Conservation (phyloP, 2,329 filamentous ascomycete species). For the Emmonsia crescens region DNA sequence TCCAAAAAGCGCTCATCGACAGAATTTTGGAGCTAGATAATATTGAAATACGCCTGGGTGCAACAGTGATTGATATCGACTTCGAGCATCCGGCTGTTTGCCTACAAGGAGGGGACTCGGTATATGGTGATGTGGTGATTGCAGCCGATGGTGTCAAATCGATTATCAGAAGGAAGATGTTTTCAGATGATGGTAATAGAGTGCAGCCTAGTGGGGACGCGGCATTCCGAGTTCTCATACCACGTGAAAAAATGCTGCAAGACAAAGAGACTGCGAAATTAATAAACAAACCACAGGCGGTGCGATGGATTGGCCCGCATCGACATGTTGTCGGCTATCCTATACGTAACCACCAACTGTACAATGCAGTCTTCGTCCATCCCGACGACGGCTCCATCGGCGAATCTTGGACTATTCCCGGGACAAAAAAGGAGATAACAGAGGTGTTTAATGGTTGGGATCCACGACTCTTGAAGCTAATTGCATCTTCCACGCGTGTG, state of each 20-base stretch:
- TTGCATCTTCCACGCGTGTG: slow-evolving; percentile 54
- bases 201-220: slow-evolving; percentile 35
- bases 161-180: slow-evolving; percentile 31
- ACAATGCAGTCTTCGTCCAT: slow-evolving; percentile 55
- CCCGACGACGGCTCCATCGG: slow-evolving; percentile 50
- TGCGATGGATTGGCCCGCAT: slow-evolving; percentile 55
- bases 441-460: slow-evolving; percentile 50
- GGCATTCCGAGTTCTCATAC: slow-evolving; percentile 46
- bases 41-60: slow-evolving; percentile 23
- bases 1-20: slow-evolving; percentile 19
- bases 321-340: slow-evolving; percentile 59
- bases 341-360: slow-evolving; percentile 51
- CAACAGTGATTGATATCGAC: slow-evolving; percentile 16
- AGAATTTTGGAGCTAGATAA: slow-evolving; percentile 23
- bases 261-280: slow-evolving; percentile 45
- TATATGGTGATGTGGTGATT: slow-evolving; percentile 32
- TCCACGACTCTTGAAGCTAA: slow-evolving; percentile 49
- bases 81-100: slow-evolving; percentile 15
- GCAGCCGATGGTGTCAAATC: slow-evolving; percentile 46
- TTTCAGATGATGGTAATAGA: slow-evolving; percentile 12
- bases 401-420: slow-evolving; percentile 54
- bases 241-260: slow-evolving; percentile 33
- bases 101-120: slow-evolving; percentile 22
- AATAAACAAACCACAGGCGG: slow-evolving; percentile 46
- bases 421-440: slow-evolving; percentile 51